Base-by-base conservation (phyloP, 176 grass and related monocot species). In the Oryza nivara region DNA sequence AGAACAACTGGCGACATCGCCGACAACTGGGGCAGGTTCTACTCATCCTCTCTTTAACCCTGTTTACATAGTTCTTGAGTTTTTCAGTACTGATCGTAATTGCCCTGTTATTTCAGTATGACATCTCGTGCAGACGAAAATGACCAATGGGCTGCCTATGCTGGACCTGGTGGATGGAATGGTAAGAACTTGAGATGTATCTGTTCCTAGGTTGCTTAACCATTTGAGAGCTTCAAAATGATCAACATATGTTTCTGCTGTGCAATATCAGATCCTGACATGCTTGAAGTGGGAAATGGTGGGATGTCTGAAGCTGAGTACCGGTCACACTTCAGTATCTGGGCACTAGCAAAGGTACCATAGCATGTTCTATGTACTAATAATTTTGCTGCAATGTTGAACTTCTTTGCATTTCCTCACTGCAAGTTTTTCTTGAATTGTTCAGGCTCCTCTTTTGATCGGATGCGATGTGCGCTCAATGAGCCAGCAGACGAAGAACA, bases 291-390 rank as follows among this genome's bases (percentile, higher is more conserved):
- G 13, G 96, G 96, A 38, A 98, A 98, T 9, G 96, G 96, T 26
- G 96, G 96, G 54, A 98, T 95, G 96, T 83, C 83, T 32, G 81
- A 87, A 6, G 91, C 94, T 4, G 93, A 98, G 86, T 98, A 98
- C 84, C 91, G 91, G 47, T 88, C 96, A 32, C 93, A 98, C 87
- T 98, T 98, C 70, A 98, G 96, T 86, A 98, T 98, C 20, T 98
- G 96, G 93, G 93, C 96, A 88, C 82, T 98, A 30, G 86, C 80
- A 12, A 98, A 98, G 96, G 96, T 80, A 87, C 28, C 51, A 69
- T 41, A 23, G 19, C n/a, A 63, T 17, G 43, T 74, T 79, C 16
- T 58, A 6, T 71, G 26, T 13, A 67, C 15, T 22, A 73, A 36
- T 3, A 73, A 11, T 68, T 68, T 5, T 43, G 3, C 7, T 70